Evolutionary conservation across 2,329 filamentous ascomycete genomes (phyloP).

Genomic region (Pestalotiopsis sp.): DNA sequence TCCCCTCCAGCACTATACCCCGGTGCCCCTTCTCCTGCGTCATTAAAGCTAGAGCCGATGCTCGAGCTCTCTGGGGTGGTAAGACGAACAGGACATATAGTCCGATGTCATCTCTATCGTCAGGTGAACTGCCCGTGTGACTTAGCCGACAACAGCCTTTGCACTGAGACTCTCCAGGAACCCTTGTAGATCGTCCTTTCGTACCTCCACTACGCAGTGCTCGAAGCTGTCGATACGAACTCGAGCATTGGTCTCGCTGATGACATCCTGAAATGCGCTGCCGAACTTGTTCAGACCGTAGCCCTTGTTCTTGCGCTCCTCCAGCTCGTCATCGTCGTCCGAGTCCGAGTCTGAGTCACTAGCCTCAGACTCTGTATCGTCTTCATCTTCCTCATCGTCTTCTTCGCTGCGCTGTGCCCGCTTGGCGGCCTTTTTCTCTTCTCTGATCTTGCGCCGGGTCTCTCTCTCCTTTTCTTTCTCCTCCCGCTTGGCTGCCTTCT

Average conservation of each 20-base stretch:
- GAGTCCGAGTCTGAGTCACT: conserved; percentile 51
- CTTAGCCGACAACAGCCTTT: conserved; percentile 75
- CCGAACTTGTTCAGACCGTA: conserved; percentile 89
- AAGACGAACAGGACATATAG: background rate
- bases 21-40: background rate
- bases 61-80: background rate
- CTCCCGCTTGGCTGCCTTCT: conserved; percentile 62
- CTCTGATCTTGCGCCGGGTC: conserved; percentile 54
- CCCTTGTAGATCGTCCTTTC: conserved; percentile 86
- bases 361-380: conserved; percentile 53
- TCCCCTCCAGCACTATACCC: background rate
- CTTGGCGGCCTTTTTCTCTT: conserved; percentile 61
- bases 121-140: no score
- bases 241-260: conserved; percentile 83
- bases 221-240: conserved; percentile 96
- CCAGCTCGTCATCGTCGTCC: conserved; percentile 53
- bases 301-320: conserved; percentile 56
- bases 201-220: conserved; percentile 96
- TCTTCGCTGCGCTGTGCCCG: conserved; percentile 46
- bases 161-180: conserved; percentile 92
- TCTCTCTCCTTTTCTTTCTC: conserved; percentile 64
- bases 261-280: conserved; percentile 92
- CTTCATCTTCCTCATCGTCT: conserved; percentile 49
- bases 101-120: background rate
- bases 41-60: background rate